These are phyloP conservation scores for Yamadazyma membranifaciens DNA, from an alignment of 1,139 yeast genomes.

Conservation along the genomic window DNA sequence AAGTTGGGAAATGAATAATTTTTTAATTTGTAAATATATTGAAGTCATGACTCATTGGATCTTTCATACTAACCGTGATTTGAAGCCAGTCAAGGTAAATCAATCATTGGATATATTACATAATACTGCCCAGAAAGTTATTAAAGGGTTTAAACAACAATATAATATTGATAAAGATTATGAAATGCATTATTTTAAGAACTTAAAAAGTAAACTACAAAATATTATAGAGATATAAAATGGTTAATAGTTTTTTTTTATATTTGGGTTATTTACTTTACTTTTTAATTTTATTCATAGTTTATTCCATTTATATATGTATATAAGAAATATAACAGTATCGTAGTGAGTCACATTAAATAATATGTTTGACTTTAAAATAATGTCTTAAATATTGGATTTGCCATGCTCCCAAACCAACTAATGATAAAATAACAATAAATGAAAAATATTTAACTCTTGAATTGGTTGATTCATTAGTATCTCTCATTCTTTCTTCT, in stretches of 20 bases:
- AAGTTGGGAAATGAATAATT: background rate
- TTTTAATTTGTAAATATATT: slow-evolving; percentile 2
- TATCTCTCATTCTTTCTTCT: slow-evolving; percentile 91
- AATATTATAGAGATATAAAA: background rate
- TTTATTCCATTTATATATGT: background rate
- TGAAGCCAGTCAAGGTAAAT: background rate
- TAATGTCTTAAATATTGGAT: slow-evolving; percentile 85
- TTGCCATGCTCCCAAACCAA: slow-evolving; percentile 89
- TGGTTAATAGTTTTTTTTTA: no score
- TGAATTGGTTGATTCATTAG: slow-evolving; percentile 89
- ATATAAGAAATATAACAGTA: background rate
- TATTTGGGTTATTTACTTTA: no score
- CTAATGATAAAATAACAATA: slow-evolving; percentile 61
- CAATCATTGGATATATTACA: no score
- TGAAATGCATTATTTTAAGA: background rate
- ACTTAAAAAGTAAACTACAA: background rate
- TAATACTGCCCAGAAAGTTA: background rate
- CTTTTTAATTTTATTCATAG: background rate
- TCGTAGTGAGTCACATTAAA: slow-evolving; percentile 35
- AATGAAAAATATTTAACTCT: slow-evolving; percentile 85
- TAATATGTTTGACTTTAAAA: slow-evolving; percentile 92
- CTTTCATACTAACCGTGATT: background rate
- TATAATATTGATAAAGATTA: background rate
- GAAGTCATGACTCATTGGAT: slow-evolving; percentile 1
- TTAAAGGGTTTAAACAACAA: background rate